phyloP scores from a whole-genome alignment of 257 asterid species.

The Hygrophila difformis region DNA sequence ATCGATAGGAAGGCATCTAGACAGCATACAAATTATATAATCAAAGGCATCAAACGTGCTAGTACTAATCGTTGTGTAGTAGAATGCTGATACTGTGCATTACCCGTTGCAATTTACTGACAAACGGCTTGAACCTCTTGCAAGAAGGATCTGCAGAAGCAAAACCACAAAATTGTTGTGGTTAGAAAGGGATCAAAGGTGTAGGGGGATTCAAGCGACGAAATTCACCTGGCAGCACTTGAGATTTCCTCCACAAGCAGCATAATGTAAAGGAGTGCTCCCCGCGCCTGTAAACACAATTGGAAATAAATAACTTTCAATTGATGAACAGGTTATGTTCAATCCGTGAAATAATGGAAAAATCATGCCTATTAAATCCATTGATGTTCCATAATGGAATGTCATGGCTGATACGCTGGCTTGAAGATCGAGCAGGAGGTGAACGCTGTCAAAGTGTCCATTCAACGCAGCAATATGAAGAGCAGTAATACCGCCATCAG shows the following conservation, averaged over 20 bases:
- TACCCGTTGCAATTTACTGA: constrained; percentile 95
- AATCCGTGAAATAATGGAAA: too few species aligned
- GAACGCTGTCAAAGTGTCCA: constrained; percentile 93
- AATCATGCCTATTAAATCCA: constrained; percentile 91
- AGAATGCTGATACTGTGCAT: constrained; percentile 1
- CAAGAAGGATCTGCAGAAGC: constrained; percentile 63
- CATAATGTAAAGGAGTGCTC: constrained; percentile 96
- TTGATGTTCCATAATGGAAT: constrained; percentile 88
- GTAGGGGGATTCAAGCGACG: too few species aligned
- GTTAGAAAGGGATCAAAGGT: too few species aligned
- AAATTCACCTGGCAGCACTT: constrained; percentile 99
- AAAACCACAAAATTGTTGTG: not conserved
- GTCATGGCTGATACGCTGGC: constrained; percentile 77
- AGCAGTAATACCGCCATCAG: constrained; percentile 98
- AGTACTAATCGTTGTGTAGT: too few species aligned
- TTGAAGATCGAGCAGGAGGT: constrained; percentile 86
- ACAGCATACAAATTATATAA: not conserved
- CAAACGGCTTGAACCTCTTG: constrained; percentile 88
- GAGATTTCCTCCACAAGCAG: constrained; percentile 96
- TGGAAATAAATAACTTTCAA: too few species aligned
- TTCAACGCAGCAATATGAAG: constrained; percentile 98
- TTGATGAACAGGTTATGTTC: too few species aligned
- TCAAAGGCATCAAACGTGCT: too few species aligned
- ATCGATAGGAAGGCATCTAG: constrained; percentile 67
- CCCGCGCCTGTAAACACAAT: constrained; percentile 64